phyloP scores from a whole-genome alignment of 2,329 filamentous ascomycete species.

The Lachnellula arida region DNA sequence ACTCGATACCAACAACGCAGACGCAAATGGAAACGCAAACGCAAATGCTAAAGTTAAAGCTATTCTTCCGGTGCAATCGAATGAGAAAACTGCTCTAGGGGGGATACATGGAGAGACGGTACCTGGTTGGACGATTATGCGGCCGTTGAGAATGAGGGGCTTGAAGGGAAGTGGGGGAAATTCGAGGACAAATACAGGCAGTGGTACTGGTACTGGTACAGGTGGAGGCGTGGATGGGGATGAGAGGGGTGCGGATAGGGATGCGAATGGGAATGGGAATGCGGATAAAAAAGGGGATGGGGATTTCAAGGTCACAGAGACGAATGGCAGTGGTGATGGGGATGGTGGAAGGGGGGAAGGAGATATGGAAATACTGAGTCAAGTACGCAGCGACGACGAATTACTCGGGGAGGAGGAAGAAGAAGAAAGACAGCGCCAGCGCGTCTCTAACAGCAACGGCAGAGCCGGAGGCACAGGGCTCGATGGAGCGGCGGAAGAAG shows the following conservation, averaged over 20 bases:
- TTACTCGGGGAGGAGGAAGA: conserved; percentile 22
- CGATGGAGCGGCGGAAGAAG: neutral
- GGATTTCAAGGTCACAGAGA: conserved; percentile 15
- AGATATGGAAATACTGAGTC: conserved; percentile 21
- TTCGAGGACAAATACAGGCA: neutral
- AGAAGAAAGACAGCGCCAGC: neutral
- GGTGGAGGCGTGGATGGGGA: too few relatives aligned
- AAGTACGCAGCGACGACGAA: conserved; percentile 30
- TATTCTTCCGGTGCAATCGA: neutral
- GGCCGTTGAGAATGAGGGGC: conserved; percentile 19
- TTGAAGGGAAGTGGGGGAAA: conserved; percentile 9
- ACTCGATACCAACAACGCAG: too few relatives aligned
- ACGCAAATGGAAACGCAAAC: neutral
- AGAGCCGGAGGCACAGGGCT: neutral
- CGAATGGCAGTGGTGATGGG: conserved; percentile 10
- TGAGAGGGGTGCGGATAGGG: too few relatives aligned
- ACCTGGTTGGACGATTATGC: conserved; percentile 25
- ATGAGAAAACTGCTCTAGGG: neutral
- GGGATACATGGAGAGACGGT: conserved; percentile 7
- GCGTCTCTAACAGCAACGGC: neutral
- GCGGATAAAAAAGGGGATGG: conserved; percentile 9
- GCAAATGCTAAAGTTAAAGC: neutral
- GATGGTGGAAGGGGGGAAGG: conserved; percentile 4
- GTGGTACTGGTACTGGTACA: neutral
- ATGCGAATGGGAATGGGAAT: conserved; percentile 6